Conservation (phyloP, 2,329 filamentous ascomycete genomes). For the Aulographum hederae region DNA sequence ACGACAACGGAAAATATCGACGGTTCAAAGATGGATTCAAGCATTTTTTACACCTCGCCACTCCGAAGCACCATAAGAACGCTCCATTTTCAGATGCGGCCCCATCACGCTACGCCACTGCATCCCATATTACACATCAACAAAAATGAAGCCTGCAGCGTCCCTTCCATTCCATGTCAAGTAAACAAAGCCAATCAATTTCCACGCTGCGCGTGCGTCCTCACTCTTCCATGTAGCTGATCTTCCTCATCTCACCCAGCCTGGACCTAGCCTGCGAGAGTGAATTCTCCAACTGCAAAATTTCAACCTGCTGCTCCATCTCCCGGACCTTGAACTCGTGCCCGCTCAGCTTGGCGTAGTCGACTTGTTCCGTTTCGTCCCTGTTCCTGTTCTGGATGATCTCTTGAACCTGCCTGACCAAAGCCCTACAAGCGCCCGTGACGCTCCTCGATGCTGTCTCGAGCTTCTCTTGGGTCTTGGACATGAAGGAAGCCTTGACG, state of each 20-base stretch:
- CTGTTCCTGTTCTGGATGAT: slow-evolving; percentile 79
- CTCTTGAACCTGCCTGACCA: slow-evolving; percentile 84
- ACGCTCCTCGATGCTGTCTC: slow-evolving; percentile 89
- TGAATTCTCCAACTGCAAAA: slow-evolving; percentile 81
- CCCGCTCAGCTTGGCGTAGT: slow-evolving; percentile 72
- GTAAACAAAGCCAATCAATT: no score
- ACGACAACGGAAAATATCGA: no score
- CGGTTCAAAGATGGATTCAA: no score
- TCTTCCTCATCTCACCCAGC: slow-evolving; percentile 95
- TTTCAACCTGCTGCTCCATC: slow-evolving; percentile 99
- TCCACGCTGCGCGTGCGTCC: no score
- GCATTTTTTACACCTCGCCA: no score
- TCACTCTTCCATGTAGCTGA: slow-evolving; percentile 69
- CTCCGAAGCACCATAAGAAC: no score
- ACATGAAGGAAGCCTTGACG: slow-evolving; percentile 97
- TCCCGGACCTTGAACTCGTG: slow-evolving; percentile 98
- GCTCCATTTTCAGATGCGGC: no score
- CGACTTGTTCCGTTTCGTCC: slow-evolving; percentile 61
- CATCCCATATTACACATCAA: no score
- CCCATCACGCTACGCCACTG: no score
- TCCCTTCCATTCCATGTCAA: no score
- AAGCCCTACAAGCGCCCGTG: slow-evolving; percentile 64
- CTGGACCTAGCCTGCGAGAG: slow-evolving; percentile 62
- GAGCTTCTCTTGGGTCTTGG: slow-evolving; percentile 81
- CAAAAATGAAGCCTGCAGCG: no score